A percentile compares a stretch with the other conserved stretches of the same genome.
Evolutionary conservation across 352 stramenopile species (phyloP).

Genomic region (Pythium rhizo-oryzae): DNA sequence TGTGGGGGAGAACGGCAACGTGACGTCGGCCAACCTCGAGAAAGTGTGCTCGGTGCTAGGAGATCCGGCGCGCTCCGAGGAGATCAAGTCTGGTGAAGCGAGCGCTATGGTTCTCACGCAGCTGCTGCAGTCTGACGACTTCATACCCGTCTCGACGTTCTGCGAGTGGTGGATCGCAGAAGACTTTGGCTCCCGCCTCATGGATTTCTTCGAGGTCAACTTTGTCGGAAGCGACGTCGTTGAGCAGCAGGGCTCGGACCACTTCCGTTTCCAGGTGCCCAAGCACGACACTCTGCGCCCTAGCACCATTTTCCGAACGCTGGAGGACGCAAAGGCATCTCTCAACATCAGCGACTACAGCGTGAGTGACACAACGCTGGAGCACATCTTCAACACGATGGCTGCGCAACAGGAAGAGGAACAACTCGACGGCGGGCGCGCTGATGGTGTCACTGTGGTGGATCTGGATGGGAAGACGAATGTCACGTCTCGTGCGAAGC

Average conservation of each 20-base stretch:
- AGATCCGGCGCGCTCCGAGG: not conserved
- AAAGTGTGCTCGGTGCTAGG: constrained; percentile 28
- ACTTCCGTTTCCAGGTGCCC: constrained; percentile 63
- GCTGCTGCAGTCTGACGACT: constrained; percentile 26
- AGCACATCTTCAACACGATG: constrained; percentile 90
- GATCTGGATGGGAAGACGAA: constrained; percentile 9
- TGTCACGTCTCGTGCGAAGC: not conserved
- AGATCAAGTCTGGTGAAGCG: not conserved
- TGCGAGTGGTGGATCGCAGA: constrained; percentile 57
- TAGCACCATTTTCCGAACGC: constrained; percentile 54
- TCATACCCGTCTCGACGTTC: constrained; percentile 42
- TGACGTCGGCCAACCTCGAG: constrained; percentile 45
- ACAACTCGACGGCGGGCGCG: not conserved
- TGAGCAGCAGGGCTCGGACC: constrained; percentile 20
- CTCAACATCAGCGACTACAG: constrained; percentile 83
- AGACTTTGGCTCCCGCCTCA: constrained; percentile 40
- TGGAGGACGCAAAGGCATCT: constrained; percentile 57
- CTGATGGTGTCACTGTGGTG: not conserved
- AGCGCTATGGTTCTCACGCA: not conserved
- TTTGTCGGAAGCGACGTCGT: not conserved
- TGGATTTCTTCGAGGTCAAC: not conserved
- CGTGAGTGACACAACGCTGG: constrained; percentile 87
- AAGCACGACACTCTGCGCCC: constrained; percentile 42
- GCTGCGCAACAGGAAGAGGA: constrained; percentile 3
- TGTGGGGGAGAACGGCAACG: constrained; percentile 19